Percentiles rank a stretch among this genome's conserved stretches.
phyloP scores from a whole-genome alignment of 2,329 filamentous ascomycete species.

The Dothistroma pini region DNA sequence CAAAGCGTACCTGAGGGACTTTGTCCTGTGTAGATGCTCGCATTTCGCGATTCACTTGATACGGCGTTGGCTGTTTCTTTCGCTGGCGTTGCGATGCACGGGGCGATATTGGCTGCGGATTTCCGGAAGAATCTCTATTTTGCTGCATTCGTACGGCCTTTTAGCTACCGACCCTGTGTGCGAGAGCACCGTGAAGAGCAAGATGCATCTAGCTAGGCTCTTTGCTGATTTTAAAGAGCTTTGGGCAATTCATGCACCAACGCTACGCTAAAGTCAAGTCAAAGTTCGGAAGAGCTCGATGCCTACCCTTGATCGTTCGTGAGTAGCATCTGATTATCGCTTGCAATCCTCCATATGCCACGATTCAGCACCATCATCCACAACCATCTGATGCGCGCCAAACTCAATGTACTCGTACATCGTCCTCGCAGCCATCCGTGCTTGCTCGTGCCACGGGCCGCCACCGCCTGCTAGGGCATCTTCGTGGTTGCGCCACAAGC shows the following conservation, averaged over 20 bases:
- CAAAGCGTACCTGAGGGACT: too few relatives aligned
- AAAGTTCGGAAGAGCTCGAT: not conserved
- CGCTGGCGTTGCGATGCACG: too few relatives aligned
- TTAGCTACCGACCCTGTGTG: too few relatives aligned
- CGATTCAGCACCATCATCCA: slow-evolving; percentile 60
- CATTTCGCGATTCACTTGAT: too few relatives aligned
- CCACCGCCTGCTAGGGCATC: slow-evolving; percentile 58
- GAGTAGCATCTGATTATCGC: not conserved
- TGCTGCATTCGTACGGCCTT: too few relatives aligned
- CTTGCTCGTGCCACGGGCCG: slow-evolving; percentile 56
- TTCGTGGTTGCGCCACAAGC: slow-evolving; percentile 61
- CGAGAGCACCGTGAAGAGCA: not conserved
- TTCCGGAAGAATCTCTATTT: too few relatives aligned
- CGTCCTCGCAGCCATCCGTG: slow-evolving; percentile 46
- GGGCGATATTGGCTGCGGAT: too few relatives aligned
- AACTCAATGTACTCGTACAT: slow-evolving; percentile 46
- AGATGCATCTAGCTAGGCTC: not conserved
- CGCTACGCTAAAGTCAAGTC: not conserved
- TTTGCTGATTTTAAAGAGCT: not conserved
- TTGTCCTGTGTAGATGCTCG: too few relatives aligned
- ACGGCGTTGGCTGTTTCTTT: too few relatives aligned
- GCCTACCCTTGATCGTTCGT: not conserved
- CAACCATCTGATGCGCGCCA: slow-evolving; percentile 49
- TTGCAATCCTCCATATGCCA: slow-evolving; percentile 46
- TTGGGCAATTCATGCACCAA: not conserved